Evolutionary conservation across 1,284 basidiomycete genomes (phyloP).

Genomic region (Microbotryum intermedium): DNA sequence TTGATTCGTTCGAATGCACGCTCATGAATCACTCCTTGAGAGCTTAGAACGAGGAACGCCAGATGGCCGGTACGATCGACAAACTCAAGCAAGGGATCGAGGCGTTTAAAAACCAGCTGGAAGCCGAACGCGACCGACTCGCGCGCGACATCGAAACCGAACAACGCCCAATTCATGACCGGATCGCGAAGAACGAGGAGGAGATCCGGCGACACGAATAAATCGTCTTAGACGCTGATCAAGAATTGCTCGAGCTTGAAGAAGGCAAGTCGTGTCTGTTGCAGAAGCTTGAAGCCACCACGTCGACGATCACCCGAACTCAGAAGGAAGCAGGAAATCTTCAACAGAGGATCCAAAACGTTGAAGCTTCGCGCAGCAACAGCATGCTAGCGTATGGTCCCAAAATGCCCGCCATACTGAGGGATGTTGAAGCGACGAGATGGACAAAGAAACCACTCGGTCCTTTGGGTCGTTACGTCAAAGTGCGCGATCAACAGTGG

Average conservation of each 20-base stretch:
- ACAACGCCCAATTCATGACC: conserved; percentile 25
- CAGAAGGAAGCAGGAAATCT: neutral
- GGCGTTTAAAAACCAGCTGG: conserved; percentile 49
- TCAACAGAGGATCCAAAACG: neutral
- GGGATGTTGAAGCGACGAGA: conserved; percentile 54
- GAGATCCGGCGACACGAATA: conserved; percentile 3
- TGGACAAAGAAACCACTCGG: conserved; percentile 68
- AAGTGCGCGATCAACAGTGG: conserved; percentile 65
- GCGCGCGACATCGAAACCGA: conserved; percentile 50
- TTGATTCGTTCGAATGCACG: too few species aligned
- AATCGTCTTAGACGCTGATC: neutral
- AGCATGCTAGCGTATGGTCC: conserved; percentile 47
- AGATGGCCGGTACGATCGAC: conserved; percentile 3
- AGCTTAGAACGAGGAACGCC: conserved; percentile 10
- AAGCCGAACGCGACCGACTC: conserved; percentile 50
- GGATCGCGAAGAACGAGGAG: conserved; percentile 10
- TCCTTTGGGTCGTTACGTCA: conserved; percentile 70
- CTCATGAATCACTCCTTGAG: too few species aligned
- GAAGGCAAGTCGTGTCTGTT: neutral
- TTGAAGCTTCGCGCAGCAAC: conserved; percentile 41
- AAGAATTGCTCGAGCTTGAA: neutral
- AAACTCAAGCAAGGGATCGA: conserved; percentile 46
- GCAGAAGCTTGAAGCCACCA: neutral
- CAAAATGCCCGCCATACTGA: conserved; percentile 44
- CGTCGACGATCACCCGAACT: neutral